phyloP scores from a whole-genome alignment of 2,329 filamentous ascomycete species.

The Diaporthe sp. region DNA sequence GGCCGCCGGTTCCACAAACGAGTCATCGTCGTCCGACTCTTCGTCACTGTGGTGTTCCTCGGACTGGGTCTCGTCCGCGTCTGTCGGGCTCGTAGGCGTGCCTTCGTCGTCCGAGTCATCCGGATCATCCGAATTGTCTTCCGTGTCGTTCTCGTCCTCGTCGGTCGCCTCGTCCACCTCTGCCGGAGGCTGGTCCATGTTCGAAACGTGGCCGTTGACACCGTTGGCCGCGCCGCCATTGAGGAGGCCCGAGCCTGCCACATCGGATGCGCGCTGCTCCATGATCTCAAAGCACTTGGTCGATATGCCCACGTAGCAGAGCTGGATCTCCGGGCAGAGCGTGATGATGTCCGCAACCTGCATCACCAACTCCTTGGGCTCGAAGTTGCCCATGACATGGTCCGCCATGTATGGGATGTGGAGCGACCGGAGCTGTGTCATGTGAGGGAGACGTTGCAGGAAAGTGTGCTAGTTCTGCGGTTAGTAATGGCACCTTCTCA shows the following conservation, averaged over 20 bases:
- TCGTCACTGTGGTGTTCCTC: constrained; percentile 49
- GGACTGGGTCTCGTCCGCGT: constrained; percentile 51
- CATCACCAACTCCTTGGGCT: constrained; percentile 78
- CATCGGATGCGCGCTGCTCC: constrained; percentile 69
- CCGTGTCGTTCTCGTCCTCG: constrained; percentile 50
- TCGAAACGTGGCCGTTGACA: constrained; percentile 35
- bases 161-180: constrained; percentile 45
- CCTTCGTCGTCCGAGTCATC: constrained; percentile 55
- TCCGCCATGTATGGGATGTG: constrained; percentile 79
- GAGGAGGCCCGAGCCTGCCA: constrained; percentile 42
- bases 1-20: constrained; percentile 60
- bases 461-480: constrained; percentile 75
- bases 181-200: constrained; percentile 41
- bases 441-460: constrained; percentile 78
- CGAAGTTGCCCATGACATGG: constrained; percentile 66
- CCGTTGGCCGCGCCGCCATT: constrained; percentile 38
- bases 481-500: constrained; percentile 23
- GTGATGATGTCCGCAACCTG: constrained; percentile 85
- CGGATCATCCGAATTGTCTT: constrained; percentile 59
- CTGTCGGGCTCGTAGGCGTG: constrained; percentile 41
- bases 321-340: constrained; percentile 79
- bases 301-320: constrained; percentile 84
- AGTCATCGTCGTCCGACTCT: constrained; percentile 60
- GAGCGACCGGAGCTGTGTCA: constrained; percentile 78
- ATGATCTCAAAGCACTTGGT: constrained; percentile 86